Evolutionary conservation across 257 asterid genomes (phyloP), one percentile per base, ranked within the genome.

Genomic region (Rhazya stricta): DNA sequence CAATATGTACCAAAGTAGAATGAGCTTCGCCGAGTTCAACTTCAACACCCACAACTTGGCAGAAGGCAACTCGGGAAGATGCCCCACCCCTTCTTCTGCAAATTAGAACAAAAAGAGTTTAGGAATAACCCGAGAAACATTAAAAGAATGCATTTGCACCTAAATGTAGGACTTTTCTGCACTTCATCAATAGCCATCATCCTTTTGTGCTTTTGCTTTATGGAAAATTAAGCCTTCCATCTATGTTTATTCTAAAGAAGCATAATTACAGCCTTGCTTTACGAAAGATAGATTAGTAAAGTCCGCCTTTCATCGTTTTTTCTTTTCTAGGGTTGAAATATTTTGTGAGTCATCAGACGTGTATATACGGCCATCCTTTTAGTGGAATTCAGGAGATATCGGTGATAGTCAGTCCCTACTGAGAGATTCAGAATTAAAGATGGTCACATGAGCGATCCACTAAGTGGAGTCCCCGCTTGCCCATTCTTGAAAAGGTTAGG

Each of bases 31-130:
- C 60, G 67, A 34, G 56, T 34, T 9, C 0, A 5, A n/a, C n/a
- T n/a, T 65, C 48, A 65, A 21, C 45, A 30, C 41, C 67, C 84
- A 37, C 88, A 83, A 3, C 79, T 71, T 15, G 90, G 91, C 25
- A 76, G 42, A 75, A 91, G 61, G 84, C 96, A 91, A 88, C 87
- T 83, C 54, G 87, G 78, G 23, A 89, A 77, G 72, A 89, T 75
- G 11, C 89, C 79, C 88, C 91, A 77, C 27, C 76, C 77, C 71
- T 81, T 83, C 88, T 83, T 91, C 97, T 91, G 91, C 80, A 75
- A 15, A 29, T 9, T 18, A 36, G 48, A 29, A 51, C 0, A 5
- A 4, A 67, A 30, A 56, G 18, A 48, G 21, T 1, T 48, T 12
- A 12, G 13, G 25, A 0, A 21, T 18, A 36, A 34, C 25, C 18